Conservation (phyloP, 768 basidiomycete species). For the Boletus vinaceobasis region DNA sequence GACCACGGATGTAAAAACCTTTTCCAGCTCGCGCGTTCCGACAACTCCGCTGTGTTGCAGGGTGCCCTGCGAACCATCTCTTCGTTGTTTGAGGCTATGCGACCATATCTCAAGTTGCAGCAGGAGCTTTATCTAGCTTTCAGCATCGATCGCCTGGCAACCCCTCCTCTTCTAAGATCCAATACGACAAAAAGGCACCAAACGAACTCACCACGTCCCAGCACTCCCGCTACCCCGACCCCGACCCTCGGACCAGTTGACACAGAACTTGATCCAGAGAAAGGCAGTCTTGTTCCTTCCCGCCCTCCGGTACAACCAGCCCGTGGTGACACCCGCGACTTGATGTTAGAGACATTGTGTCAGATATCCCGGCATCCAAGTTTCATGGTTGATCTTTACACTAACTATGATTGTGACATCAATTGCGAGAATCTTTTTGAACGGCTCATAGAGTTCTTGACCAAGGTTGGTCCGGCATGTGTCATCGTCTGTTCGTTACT, state of each 20-base stretch:
- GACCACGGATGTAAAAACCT: slow-evolving; percentile 95
- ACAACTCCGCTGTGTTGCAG: slow-evolving; percentile 76
- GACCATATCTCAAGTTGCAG: slow-evolving; percentile 83
- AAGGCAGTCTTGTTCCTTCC: slow-evolving; percentile 47
- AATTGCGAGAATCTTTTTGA: slow-evolving; percentile 98
- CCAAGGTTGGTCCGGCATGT: slow-evolving; percentile 55
- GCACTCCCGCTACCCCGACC: slow-evolving; percentile 45
- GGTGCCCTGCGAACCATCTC: slow-evolving; percentile 80
- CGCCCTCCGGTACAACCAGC: slow-evolving; percentile 69
- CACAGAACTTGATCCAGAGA: slow-evolving; percentile 44
- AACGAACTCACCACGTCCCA: slow-evolving; percentile 49
- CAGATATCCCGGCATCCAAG: slow-evolving; percentile 79
- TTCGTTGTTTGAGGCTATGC: slow-evolving; percentile 85
- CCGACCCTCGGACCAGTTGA: slow-evolving; percentile 41
- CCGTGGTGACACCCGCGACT: slow-evolving; percentile 80
- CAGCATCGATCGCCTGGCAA: slow-evolving; percentile 84
- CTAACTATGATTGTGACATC: slow-evolving; percentile 95
- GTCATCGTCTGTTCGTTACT: not conserved
- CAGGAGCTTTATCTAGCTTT: slow-evolving; percentile 95
- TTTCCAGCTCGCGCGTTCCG: slow-evolving; percentile 93
- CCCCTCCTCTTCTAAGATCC: slow-evolving; percentile 38
- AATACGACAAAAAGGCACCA: slow-evolving; percentile 32
- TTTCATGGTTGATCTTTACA: slow-evolving; percentile 94
- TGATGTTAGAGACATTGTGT: slow-evolving; percentile 84
- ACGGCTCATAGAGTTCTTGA: slow-evolving; percentile 80